Base-by-base conservation (phyloP, 371 early-diverging fungal genomes). In the Parasitella parasitica region DNA sequence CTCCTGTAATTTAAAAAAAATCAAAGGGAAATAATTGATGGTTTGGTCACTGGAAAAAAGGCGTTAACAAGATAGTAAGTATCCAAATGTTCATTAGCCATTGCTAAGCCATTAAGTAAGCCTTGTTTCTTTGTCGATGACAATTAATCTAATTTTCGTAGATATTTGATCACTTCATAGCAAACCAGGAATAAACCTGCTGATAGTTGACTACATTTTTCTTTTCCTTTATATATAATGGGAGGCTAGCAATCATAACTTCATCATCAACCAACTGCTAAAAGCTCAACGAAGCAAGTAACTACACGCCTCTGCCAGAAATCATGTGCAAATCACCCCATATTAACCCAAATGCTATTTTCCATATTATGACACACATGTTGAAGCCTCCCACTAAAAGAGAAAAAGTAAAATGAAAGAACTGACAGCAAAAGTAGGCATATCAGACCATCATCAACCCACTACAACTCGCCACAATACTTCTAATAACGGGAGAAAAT, bases 221-320 rank as follows among this genome's bases (percentile, higher is more conserved):
- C 67, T 54, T 69, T 73, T 67, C 54, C 49, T 55, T 61, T 60
- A 48, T 20, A 30, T 57, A 48, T 57, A 39, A 30, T 34, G 39
- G 12, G 50, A 75, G 75, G 71, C 75, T 75, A 75, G 75, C 75
- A 75, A 69, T 75, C 75, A 75, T 20, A 48, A 63, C 64, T 37
- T 57, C 24, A 35, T 34, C 43, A 58, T 71, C 73, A 69, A 34
- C 73, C 66, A 58, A 53, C 41, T 36, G 34, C 13, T 26, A 57
- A 20, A 54, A 30, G 64, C 58, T 58, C 49, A 58, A 30, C 48
- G 63, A 57, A 63, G 38, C 30, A 50, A 57, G 50, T 16, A 50
- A 28, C 50, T 28, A 28, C n/a, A 11, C 0, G 16, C 6, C 8
- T 28, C 16, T 28, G 30, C 7, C 50, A 27, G 6, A n/a, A 50